Conservation (phyloP, 768 basidiomycete species). For the Cubamyces lactineus region DNA sequence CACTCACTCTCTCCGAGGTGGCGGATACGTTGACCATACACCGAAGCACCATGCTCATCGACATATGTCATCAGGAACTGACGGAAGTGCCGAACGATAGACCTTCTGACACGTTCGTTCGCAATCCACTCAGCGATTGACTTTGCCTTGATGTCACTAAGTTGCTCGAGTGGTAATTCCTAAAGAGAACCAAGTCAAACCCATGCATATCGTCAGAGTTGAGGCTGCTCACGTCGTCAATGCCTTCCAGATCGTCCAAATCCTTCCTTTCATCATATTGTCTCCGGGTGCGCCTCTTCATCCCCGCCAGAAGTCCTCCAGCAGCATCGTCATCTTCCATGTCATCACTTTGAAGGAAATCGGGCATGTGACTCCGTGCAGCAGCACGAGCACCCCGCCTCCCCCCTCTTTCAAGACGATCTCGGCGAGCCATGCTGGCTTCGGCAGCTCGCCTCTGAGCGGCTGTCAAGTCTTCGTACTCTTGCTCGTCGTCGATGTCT, state of each 20-base stretch:
- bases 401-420: slow-evolving; percentile 71
- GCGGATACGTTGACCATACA: slow-evolving; percentile 93
- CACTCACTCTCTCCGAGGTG: slow-evolving; percentile 90
- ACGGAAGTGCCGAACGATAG: slow-evolving; percentile 91
- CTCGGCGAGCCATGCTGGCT: slow-evolving; percentile 83
- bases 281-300: slow-evolving; percentile 81
- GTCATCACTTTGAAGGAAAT: slow-evolving; percentile 85
- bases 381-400: slow-evolving; percentile 74
- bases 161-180: slow-evolving; percentile 94
- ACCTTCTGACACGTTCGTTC: slow-evolving; percentile 85
- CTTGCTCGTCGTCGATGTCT: slow-evolving; percentile 83
- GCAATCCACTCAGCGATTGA: slow-evolving; percentile 98
- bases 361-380: slow-evolving; percentile 79
- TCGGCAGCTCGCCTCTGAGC: slow-evolving; percentile 83
- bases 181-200: slow-evolving; percentile 35
- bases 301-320: slow-evolving; percentile 65
- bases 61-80: slow-evolving; percentile 96
- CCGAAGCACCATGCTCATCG: slow-evolving; percentile 88
- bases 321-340: slow-evolving; percentile 69
- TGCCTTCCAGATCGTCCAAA: slow-evolving; percentile 87
- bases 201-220: background rate
- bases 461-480: slow-evolving; percentile 66
- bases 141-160: slow-evolving; percentile 97
- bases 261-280: slow-evolving; percentile 94
- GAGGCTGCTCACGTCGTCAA: slow-evolving; percentile 72